These are phyloP conservation scores for Fraxinus cuspidata DNA, from an alignment of 257 asterid genomes.

Conservation along the genomic window DNA sequence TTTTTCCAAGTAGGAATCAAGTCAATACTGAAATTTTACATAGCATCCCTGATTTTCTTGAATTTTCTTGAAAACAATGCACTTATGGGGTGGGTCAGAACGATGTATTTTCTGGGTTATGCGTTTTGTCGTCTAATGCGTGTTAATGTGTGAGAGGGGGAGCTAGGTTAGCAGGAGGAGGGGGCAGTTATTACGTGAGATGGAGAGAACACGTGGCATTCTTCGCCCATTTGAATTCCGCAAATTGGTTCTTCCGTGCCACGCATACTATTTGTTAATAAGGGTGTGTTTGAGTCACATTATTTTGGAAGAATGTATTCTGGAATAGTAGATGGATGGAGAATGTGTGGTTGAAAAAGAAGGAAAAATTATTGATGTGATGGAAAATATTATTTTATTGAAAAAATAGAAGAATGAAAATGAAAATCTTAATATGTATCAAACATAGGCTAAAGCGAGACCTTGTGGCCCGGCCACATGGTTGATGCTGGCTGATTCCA, in stretches of 20 bases:
- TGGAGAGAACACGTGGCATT: slow-evolving; percentile 33
- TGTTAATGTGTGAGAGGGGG: slow-evolving; percentile 13
- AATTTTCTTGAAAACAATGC: not conserved
- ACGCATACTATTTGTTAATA: not conserved
- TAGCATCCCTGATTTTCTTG: not conserved
- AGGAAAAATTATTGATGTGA: too few species aligned
- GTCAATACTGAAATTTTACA: not conserved
- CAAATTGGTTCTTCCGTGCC: slow-evolving; percentile 14
- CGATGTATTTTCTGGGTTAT: not conserved
- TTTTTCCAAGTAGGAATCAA: not conserved
- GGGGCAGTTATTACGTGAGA: slow-evolving; percentile 3
- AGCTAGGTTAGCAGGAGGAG: slow-evolving; percentile 55
- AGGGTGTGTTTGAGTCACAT: too few species aligned
- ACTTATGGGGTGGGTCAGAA: slow-evolving; percentile 1
- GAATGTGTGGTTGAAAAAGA: too few species aligned
- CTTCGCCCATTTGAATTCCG: slow-evolving; percentile 7
- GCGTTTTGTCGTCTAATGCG: not conserved
- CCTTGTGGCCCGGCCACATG: not conserved
- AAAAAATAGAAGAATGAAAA: too few species aligned
- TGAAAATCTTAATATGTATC: too few species aligned
- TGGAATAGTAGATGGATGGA: too few species aligned
- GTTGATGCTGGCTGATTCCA: not conserved
- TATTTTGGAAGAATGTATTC: too few species aligned
- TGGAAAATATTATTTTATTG: too few species aligned
- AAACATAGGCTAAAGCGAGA: too few species aligned